Conservation (phyloP, 768 basidiomycete species). For the Phlegmacium glaucopus region DNA sequence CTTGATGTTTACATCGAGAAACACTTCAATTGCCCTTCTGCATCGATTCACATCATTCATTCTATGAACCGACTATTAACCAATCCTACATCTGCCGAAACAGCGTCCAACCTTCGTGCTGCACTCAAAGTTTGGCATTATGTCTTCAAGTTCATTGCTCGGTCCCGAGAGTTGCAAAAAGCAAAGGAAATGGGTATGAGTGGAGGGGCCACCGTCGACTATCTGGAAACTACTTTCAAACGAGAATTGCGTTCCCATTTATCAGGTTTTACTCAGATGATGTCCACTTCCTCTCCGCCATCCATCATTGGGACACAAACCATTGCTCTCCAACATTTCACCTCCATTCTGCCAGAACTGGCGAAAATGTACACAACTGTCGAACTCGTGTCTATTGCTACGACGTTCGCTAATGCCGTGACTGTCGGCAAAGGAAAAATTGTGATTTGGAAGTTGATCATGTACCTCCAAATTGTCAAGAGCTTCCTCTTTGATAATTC, state of each 20-base stretch:
- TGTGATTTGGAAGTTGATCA: conserved; percentile 88
- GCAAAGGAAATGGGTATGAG: conserved; percentile 75
- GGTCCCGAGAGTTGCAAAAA: conserved; percentile 88
- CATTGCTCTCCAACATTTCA: conserved; percentile 90
- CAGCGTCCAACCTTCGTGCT: conserved; percentile 76
- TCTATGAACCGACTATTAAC: conserved; percentile 83
- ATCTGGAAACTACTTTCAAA: conserved; percentile 82
- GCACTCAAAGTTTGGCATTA: conserved; percentile 97
- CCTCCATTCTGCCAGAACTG: conserved; percentile 86
- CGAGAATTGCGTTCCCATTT: conserved; percentile 78
- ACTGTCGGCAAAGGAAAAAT: conserved; percentile 79
- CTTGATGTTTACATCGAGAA: conserved; percentile 90
- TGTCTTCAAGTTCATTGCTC: conserved; percentile 90
- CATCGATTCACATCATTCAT: conserved; percentile 80
- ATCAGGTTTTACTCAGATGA: conserved; percentile 80
- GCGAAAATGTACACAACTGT: conserved; percentile 74
- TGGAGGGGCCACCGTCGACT: conserved; percentile 79
- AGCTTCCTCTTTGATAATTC: conserved; percentile 84
- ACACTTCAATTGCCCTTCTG: conserved; percentile 80
- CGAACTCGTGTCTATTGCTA: conserved; percentile 84
- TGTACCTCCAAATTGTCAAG: conserved; percentile 90
- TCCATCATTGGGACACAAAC: conserved; percentile 97
- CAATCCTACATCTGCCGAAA: conserved; percentile 68
- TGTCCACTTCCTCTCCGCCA: conserved; percentile 73
- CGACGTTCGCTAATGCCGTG: conserved; percentile 84